Base-by-base conservation (phyloP, 169 alveolate species). In the Babesia ovata region DNA sequence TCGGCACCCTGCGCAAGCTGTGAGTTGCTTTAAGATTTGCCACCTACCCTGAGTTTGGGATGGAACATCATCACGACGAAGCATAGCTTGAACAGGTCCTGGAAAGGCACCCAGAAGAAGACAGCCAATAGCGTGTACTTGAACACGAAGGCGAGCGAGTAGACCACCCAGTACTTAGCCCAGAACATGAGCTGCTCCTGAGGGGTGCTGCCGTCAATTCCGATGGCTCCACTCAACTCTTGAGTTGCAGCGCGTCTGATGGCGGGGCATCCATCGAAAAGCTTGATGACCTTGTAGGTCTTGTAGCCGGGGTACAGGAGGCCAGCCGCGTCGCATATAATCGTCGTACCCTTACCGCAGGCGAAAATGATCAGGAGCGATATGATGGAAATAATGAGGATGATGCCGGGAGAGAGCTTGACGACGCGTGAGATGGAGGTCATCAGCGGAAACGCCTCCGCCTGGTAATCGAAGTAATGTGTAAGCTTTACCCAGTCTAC, bases 131-230 rank as follows among this genome's bases (percentile, higher is more conserved):
- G 58, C 19, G 57, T 2, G 70, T 74, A 74, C 54, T 73, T 74
- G 56, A 74, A 58, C 22, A 83, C 63, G 54, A 74, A 83, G 19
- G 73, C 78, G 44, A 83, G 73, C 52, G 90, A 83, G 63, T 70
- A 83, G 0, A 83, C 90, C 16, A 83, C 63, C 90, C 90, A 83
- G 75, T 83, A 83, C 70, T 75, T 83, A 6, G 74, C 74, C 90
- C 90, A 83, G 75, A 70, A 83, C 46, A 62, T 58, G 46, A 83
- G 69, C 33, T 83, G 72, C 49, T 65, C 73, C 42, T 83, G 70
- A 4, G 63, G 78, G 11, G n/a, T 45, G 50, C 81, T 60, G 22
- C 77, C 61, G 24, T 63, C 76, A 26, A 67, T 52, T 8, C 76
- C 76, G 2, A 67, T 53, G 42, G 76, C 76, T 16, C 65, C 65